Conservation (phyloP, 352 stramenopile species). For the Plasmopara halstedii region DNA sequence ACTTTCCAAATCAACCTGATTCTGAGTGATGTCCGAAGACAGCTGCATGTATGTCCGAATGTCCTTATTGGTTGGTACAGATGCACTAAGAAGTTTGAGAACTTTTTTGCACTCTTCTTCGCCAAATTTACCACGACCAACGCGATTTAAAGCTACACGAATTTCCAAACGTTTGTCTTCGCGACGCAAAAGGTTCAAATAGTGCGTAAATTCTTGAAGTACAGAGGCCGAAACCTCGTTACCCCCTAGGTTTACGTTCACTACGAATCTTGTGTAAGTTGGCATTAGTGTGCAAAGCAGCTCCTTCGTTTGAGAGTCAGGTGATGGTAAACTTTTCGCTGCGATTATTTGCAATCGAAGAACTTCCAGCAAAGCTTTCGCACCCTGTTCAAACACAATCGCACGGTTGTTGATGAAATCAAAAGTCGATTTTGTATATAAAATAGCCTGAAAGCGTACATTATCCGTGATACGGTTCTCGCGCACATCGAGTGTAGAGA, state of each 20-base stretch:
- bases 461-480: constrained; percentile 79
- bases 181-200: constrained; percentile 59
- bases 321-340: constrained; percentile 48
- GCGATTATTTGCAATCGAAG: constrained; percentile 70
- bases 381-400: constrained; percentile 34
- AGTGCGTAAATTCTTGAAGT: constrained; percentile 63
- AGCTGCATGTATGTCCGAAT: constrained; percentile 48
- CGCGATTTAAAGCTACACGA: constrained; percentile 53
- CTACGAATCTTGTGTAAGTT: constrained; percentile 66
- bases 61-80: constrained; percentile 73
- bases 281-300: constrained; percentile 30
- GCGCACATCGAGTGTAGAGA: constrained; percentile 65
- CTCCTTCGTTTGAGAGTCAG: constrained; percentile 45
- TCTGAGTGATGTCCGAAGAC: constrained; percentile 43
- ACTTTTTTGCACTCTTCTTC: constrained; percentile 73
- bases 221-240: constrained; percentile 63
- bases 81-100: constrained; percentile 66
- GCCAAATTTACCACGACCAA: constrained; percentile 61
- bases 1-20: constrained; percentile 55
- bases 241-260: constrained; percentile 64
- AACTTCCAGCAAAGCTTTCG: constrained; percentile 61
- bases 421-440: not conserved
- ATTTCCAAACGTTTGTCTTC: constrained; percentile 81
- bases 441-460: constrained; percentile 19
- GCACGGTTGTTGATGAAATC: not conserved